Evolutionary conservation across 75 land plant species (phyloP).

Genomic region (Cupressus sempervirens): DNA sequence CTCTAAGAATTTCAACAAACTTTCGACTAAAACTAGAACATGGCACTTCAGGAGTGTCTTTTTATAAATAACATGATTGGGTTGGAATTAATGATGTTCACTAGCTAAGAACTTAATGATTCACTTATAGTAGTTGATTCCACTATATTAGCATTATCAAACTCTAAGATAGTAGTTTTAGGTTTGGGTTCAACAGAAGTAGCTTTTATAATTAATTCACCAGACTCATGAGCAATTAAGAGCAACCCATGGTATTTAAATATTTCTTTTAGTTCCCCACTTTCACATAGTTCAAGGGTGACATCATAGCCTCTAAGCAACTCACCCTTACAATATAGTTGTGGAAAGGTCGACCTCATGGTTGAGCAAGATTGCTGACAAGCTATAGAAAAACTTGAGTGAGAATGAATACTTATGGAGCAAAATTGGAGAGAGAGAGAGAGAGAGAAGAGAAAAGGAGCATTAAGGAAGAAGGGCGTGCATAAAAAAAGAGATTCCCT

Average conservation of each 20-base stretch:
- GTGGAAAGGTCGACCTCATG: too few species aligned
- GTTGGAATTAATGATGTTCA: slow-evolving; percentile 51
- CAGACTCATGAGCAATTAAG: too few species aligned
- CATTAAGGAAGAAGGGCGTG: slow-evolving; percentile 53
- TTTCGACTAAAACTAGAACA: too few species aligned
- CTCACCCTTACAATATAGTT: too few species aligned
- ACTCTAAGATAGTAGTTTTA: not conserved
- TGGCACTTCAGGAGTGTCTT: too few species aligned
- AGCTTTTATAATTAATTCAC: not conserved
- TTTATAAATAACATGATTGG: slow-evolving; percentile 70
- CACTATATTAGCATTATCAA: slow-evolving; percentile 22
- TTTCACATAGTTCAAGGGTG: too few species aligned
- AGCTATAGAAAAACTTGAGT: slow-evolving; percentile 65
- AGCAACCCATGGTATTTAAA: too few species aligned
- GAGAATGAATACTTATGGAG: slow-evolving; percentile 60
- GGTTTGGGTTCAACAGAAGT: not conserved
- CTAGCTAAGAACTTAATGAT: slow-evolving; percentile 33
- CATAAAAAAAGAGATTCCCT: slow-evolving; percentile 75
- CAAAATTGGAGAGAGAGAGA: slow-evolving; percentile 70
- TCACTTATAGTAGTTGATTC: slow-evolving; percentile 38
- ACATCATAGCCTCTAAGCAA: too few species aligned
- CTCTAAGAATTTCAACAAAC: slow-evolving; percentile 58
- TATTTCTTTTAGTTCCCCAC: too few species aligned
- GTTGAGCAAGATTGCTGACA: slow-evolving; percentile 76
- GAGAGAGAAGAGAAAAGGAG: slow-evolving; percentile 71